Evolutionary conservation across 768 basidiomycete genomes (phyloP).

Genomic region (Sarcodon sp.): DNA sequence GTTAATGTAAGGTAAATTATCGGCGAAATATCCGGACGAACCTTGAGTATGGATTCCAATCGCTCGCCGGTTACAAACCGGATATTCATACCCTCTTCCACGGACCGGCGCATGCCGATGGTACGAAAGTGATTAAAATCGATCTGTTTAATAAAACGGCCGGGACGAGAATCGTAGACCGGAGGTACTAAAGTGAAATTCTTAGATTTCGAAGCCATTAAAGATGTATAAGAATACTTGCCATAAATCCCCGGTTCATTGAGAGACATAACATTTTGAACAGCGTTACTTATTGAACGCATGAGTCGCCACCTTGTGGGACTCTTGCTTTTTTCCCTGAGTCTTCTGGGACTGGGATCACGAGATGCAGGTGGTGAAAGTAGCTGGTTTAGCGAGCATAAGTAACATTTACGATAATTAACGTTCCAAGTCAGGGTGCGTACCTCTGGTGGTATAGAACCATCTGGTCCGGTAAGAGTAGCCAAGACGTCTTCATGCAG

Average conservation of each 20-base stretch:
- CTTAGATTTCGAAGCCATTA: not conserved
- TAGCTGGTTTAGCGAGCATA: conserved; percentile 22
- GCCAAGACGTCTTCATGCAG: conserved; percentile 53
- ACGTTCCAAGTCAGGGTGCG: not conserved
- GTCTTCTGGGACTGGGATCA: conserved; percentile 69
- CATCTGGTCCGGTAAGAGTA: conserved; percentile 46
- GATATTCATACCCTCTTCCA: conserved; percentile 79
- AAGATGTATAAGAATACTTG: conserved; percentile 18
- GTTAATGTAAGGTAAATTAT: not conserved
- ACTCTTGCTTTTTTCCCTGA: conserved; percentile 66
- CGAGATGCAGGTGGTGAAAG: conserved; percentile 73
- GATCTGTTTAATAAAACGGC: conserved; percentile 73
- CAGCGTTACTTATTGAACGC: conserved; percentile 66
- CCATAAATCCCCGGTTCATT: conserved; percentile 63
- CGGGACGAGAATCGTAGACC: conserved; percentile 58
- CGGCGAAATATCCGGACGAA: conserved; percentile 15
- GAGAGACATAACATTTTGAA: conserved; percentile 54
- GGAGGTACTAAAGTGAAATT: conserved; percentile 38
- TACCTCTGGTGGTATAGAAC: conserved; percentile 46
- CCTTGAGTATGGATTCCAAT: conserved; percentile 68
- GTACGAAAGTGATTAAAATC: conserved; percentile 97
- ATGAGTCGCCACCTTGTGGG: conserved; percentile 79
- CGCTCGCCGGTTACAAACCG: conserved; percentile 91
- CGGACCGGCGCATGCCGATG: conserved; percentile 87
- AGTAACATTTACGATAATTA: not conserved